A percentile compares a stretch with the other conserved stretches of the same genome.
Evolutionary conservation across 805 yeast species (phyloP).

Genomic region (Cyberlindnera americana): DNA sequence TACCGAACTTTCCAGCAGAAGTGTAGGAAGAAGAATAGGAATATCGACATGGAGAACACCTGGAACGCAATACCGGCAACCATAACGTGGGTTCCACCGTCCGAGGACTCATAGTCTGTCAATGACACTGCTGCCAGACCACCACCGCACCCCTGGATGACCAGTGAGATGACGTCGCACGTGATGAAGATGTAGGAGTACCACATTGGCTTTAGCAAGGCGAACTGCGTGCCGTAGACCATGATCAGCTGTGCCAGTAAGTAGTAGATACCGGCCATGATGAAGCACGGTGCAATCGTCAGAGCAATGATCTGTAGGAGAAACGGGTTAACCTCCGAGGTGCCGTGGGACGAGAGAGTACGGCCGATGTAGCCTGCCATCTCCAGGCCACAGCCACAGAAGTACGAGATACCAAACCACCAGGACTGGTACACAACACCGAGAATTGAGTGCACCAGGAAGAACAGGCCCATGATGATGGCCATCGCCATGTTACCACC

Average conservation of each 20-base stretch:
- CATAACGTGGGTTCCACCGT: conserved; percentile 58
- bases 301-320: conserved; percentile 63
- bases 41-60: conserved; percentile 61
- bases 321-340: conserved; percentile 38
- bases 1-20: conserved; percentile 39
- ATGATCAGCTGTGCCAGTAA: conserved; percentile 64
- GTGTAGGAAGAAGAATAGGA: conserved; percentile 46
- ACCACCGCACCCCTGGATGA: conserved; percentile 75
- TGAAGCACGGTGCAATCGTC: conserved; percentile 76
- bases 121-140: conserved; percentile 57
- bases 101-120: conserved; percentile 28
- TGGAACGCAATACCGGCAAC: conserved; percentile 77
- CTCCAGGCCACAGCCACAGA: conserved; percentile 56
- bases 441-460: conserved; percentile 38
- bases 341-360: conserved; percentile 39
- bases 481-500: conserved; percentile 62
- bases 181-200: conserved; percentile 64
- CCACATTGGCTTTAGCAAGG: conserved; percentile 51
- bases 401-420: conserved; percentile 62
- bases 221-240: conserved; percentile 52
- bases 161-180: conserved; percentile 61
- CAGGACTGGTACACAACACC: conserved; percentile 48
- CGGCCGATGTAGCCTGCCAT: conserved; percentile 67
- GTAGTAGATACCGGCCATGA: conserved; percentile 80
- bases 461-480: conserved; percentile 48